Conservation (phyloP, 2,329 filamentous ascomycete genomes). For the Fusarium incarnatum region DNA sequence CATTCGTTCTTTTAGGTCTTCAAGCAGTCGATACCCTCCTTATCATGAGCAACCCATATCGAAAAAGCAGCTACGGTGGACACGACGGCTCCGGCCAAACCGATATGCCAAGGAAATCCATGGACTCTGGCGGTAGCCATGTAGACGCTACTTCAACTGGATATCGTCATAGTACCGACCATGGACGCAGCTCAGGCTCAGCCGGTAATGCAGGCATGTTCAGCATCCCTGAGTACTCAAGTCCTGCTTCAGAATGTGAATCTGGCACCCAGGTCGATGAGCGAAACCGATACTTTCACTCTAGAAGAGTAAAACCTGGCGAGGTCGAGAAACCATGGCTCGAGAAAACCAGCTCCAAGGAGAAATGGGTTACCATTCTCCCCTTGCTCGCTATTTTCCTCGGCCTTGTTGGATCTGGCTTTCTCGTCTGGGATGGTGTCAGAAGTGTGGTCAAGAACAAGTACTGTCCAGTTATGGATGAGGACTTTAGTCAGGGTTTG, state of each 20-base stretch:
- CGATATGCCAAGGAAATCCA: constrained; percentile 28
- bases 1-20: neutral
- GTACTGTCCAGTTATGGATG: constrained; percentile 75
- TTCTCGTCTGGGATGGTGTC: constrained; percentile 81
- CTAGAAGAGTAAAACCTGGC: constrained; percentile 76
- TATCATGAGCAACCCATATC: constrained; percentile 25
- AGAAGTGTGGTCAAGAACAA: constrained; percentile 78
- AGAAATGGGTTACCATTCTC: constrained; percentile 89
- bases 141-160: constrained; percentile 19
- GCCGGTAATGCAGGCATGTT: constrained; percentile 36
- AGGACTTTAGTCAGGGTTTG: constrained; percentile 71
- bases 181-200: constrained; percentile 16
- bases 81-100: constrained; percentile 13
- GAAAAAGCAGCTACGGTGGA: constrained; percentile 25
- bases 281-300: constrained; percentile 75
- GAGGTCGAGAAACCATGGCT: constrained; percentile 83
- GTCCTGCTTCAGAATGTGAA: constrained; percentile 54
- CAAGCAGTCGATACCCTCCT: neutral
- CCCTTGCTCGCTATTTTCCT: constrained; percentile 77
- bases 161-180: constrained; percentile 32
- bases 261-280: constrained; percentile 54
- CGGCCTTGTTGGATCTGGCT: constrained; percentile 74
- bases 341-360: constrained; percentile 76
- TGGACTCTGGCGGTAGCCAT: constrained; percentile 16
- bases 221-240: constrained; percentile 37